A percentile compares a stretch with the other conserved stretches of the same genome.
These are phyloP conservation scores for Panaeolus cyanescens DNA, from an alignment of 768 basidiomycete genomes.

Conservation along the genomic window DNA sequence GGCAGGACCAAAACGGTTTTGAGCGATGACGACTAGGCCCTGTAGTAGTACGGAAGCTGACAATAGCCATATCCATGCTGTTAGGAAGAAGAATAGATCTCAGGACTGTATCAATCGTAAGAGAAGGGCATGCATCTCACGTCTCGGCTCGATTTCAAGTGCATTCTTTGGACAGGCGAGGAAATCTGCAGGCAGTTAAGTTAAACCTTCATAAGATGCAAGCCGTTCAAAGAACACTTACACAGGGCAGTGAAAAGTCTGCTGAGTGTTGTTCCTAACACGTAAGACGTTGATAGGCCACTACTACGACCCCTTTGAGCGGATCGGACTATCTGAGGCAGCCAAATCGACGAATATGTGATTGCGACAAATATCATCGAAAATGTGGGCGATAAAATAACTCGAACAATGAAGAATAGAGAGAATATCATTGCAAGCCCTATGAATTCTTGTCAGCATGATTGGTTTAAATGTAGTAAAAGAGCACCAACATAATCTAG, in stretches of 20 bases:
- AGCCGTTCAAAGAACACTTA: slow-evolving; percentile 39
- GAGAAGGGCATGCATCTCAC: slow-evolving; percentile 39
- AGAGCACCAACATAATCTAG: slow-evolving; percentile 60
- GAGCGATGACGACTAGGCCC: slow-evolving; percentile 60
- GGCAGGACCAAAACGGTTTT: slow-evolving; percentile 75
- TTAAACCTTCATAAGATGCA: not conserved
- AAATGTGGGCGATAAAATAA: slow-evolving; percentile 68
- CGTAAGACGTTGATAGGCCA: slow-evolving; percentile 67
- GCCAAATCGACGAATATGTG: slow-evolving; percentile 82
- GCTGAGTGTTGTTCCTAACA: slow-evolving; percentile 75
- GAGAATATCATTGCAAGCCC: slow-evolving; percentile 72
- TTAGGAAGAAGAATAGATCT: not conserved
- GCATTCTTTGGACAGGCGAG: slow-evolving; percentile 85
- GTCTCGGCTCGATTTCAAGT: slow-evolving; percentile 73
- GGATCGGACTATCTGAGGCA: slow-evolving; percentile 82
- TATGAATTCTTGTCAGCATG: slow-evolving; percentile 25
- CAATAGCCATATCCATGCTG: slow-evolving; percentile 69
- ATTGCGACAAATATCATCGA: slow-evolving; percentile 64
- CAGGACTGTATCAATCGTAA: not conserved
- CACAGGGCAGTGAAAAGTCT: slow-evolving; percentile 74
- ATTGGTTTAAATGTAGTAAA: not conserved
- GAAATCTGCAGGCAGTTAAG: slow-evolving; percentile 57
- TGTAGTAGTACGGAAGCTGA: slow-evolving; percentile 63
- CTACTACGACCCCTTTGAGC: slow-evolving; percentile 69
- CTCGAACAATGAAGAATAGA: slow-evolving; percentile 71